Evolutionary conservation across 129 eudicot species (phyloP).

Genomic region (Arctium lappa): DNA sequence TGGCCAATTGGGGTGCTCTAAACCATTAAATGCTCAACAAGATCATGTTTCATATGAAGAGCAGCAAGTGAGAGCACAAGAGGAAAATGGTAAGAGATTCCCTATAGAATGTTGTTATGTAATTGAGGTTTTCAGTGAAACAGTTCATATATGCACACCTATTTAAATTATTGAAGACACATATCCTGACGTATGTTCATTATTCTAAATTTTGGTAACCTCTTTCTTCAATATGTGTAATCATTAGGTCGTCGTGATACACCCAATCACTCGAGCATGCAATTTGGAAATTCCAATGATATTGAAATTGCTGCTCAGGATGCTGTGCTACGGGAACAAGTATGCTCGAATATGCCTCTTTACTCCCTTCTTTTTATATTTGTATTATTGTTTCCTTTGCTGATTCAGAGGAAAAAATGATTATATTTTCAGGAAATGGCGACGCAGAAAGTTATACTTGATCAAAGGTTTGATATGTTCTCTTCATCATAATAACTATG

Average conservation of each 20-base stretch:
- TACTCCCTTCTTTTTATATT: not conserved
- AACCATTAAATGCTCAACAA: conserved; percentile 15
- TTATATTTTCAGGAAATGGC: conserved; percentile 63
- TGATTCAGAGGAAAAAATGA: not conserved
- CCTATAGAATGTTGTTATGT: not conserved
- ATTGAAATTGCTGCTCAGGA: conserved; percentile 77
- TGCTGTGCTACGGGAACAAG: conserved; percentile 93
- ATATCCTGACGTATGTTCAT: conserved; percentile 1
- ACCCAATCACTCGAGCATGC: conserved; percentile 24
- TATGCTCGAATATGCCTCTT: conserved; percentile 22
- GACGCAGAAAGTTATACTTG: conserved; percentile 69
- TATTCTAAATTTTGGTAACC: conserved; percentile 4
- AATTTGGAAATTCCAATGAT: conserved; percentile 36
- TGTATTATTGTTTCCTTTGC: conserved; percentile 7
- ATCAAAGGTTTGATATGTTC: conserved; percentile 60
- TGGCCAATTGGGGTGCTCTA: not conserved
- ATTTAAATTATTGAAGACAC: not conserved
- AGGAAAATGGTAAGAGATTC: conserved; percentile 31
- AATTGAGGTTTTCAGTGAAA: not conserved
- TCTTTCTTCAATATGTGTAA: not conserved
- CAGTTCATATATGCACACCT: not conserved
- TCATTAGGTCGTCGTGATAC: conserved; percentile 11
- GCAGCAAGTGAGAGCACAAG: conserved; percentile 17
- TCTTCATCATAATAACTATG: conserved; percentile 4
- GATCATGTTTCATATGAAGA: conserved; percentile 15